Base-by-base conservation (phyloP, 495 filamentous ascomycete genomes). In the Tuber indicum region DNA sequence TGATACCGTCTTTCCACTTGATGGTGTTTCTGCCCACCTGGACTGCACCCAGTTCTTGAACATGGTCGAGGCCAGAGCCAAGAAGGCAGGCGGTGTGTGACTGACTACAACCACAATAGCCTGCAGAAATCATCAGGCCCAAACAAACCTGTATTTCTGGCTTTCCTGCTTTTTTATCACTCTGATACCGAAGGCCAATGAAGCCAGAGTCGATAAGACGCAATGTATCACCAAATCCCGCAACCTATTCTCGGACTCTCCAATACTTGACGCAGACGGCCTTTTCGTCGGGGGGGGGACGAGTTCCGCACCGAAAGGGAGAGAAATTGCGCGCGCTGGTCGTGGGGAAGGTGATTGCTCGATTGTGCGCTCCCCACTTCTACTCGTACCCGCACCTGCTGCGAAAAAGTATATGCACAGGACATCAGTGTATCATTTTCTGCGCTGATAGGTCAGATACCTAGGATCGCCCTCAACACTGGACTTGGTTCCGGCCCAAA, bases 191-290 rank as follows among this genome's bases (percentile, higher is more conserved):
- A 73, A 76, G 66, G 62, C 77, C 78, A 80, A 80, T 80, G 45
- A 73, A 70, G 43, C 42, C 36, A 73, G 47, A 74, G 39, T 71
- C 46, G 71, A 80, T 76, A 80, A 79, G 77, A 73, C 78, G 77
- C 77, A 79, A 77, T 70, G 78, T 80, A 80, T 80, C 77, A 80
- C 78, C 78, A 80, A 72, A 72, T 79, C 75, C 74, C 74, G 44
- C 41, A 76, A 72, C 58, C 36, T 80, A 80, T 80, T 80, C 71
- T 80, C 21, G 74, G 74, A 80, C 79, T 80, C 78, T 77, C 74
- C 62, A 80, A 80, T 80, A 74, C 77, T 49, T 80, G 79, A 76
- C 58, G 77, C 77, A 80, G 72, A 74, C 70, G 71, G 72, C 71
- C 70, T 77, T 76, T 80, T 80, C 75, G 74, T 80, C 78, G 78